Conservation (phyloP, 257 asterid species). For the Hygrophila difformis region DNA sequence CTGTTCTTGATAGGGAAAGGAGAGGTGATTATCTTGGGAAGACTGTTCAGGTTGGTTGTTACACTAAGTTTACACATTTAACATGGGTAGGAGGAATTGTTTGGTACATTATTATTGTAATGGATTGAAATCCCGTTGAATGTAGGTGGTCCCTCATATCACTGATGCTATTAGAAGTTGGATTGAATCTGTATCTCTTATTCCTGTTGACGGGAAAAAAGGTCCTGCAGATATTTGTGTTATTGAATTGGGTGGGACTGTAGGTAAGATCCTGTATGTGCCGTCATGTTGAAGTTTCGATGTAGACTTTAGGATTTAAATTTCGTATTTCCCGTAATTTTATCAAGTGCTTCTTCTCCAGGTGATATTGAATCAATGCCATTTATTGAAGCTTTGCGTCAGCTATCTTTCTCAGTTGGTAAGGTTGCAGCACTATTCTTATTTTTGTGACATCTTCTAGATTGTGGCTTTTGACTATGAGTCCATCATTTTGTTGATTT, state of each 20-base stretch:
- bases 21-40: constrained; percentile 96
- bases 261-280: constrained; percentile 40
- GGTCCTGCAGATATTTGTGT: constrained; percentile 98
- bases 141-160: constrained; percentile 91
- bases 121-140: constrained; percentile 11
- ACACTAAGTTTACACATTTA: constrained; percentile 8
- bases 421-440: constrained; percentile 22
- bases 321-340: constrained; percentile 8
- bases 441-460: neutral
- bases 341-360: constrained; percentile 19
- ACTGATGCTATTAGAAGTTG: constrained; percentile 91
- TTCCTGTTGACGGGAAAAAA: constrained; percentile 87
- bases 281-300: neutral
- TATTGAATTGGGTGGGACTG: constrained; percentile 98
- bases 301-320: no score
- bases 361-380: constrained; percentile 99
- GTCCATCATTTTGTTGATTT: constrained; percentile 1
- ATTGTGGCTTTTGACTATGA: neutral
- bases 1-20: constrained; percentile 91
- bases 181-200: constrained; percentile 74
- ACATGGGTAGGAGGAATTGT: no score
- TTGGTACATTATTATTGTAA: no score
- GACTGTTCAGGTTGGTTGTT: constrained; percentile 79
- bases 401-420: constrained; percentile 86
- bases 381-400: constrained; percentile 92